Base-by-base conservation (phyloP, 2,329 filamentous ascomycete species). In the Emmonsiellopsis sp. region DNA sequence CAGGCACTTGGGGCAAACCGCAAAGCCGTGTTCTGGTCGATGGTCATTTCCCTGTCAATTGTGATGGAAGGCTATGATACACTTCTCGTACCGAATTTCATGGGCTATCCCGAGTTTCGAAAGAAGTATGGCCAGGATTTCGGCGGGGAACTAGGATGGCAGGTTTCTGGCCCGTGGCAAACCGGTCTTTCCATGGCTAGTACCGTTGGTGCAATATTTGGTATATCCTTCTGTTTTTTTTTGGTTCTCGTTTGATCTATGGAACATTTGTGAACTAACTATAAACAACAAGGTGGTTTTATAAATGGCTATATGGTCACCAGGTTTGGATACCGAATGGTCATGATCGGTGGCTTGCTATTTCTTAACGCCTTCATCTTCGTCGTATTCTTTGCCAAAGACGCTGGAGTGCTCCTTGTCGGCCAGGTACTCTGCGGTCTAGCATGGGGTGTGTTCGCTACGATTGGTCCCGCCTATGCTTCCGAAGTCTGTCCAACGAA, bases 31-130 rank as follows among this genome's bases (percentile, higher is more conserved):
- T 79, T 75, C 16, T 95, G 89, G 88, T 89, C 84, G 62, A 64
- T 95, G 50, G 74, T 94, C 55, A 91, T 95, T 69, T 92, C 86
- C 13, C 92, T 87, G 0, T 91, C 86, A 67, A 93, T 95, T 64
- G 83, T 82, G 62, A 95, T 95, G 90, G 89, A 95, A 70, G 89
- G 88, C 34, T 94, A 91, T 73, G 89, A 95, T 65, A 77, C 93
- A 54, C 84, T 81, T 63, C 74, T 94, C 50, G 82, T 92, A 62
- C 88, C 85, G 73, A 91, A 90, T 70, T 89, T 93, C 65, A 90
- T 82, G 72, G 70, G 62, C 59, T 72, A 72, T 51, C 60, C 63
- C 0, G 63, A 67, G 47, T 74, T 74, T 59, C 71, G 68, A 51
- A 58, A 57, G 44, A 73, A 72, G 47, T 75, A 74, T 53, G 71